Conservation (phyloP, 495 filamentous ascomycete genomes). For the Neurospora terricola region DNA sequence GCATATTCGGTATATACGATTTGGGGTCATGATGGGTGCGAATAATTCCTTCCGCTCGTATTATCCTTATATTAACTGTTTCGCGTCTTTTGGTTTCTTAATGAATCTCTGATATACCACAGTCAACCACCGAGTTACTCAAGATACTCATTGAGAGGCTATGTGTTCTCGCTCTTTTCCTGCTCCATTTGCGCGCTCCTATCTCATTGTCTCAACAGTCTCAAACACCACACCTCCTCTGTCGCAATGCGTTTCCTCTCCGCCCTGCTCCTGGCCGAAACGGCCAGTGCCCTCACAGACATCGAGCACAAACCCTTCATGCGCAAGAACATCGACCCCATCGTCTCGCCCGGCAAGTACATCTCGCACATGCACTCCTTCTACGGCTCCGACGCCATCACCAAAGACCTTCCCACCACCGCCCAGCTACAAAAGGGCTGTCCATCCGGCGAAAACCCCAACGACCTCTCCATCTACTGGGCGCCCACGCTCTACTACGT, state of each 20-base stretch:
- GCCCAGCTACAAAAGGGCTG: constrained; percentile 24
- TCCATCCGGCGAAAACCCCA: constrained; percentile 28
- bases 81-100: neutral
- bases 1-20: neutral
- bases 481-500: constrained; percentile 30
- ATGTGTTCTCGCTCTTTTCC: neutral
- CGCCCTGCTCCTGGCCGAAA: constrained; percentile 1
- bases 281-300: constrained; percentile 20
- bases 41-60: neutral
- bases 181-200: neutral
- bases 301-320: constrained; percentile 28
- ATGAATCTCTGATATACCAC: neutral
- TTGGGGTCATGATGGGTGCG: neutral
- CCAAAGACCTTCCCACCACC: constrained; percentile 25
- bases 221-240: neutral
- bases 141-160: neutral
- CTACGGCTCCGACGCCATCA: constrained; percentile 26
- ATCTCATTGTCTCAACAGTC: neutral
- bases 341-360: constrained; percentile 24
- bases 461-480: constrained; percentile 27
- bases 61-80: neutral
- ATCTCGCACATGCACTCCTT: constrained; percentile 31
- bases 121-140: neutral
- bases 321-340: constrained; percentile 29
- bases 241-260: neutral